These are phyloP conservation scores for Gossypium raimondii DNA, from an alignment of 345 rosid genomes.

Conservation along the genomic window DNA sequence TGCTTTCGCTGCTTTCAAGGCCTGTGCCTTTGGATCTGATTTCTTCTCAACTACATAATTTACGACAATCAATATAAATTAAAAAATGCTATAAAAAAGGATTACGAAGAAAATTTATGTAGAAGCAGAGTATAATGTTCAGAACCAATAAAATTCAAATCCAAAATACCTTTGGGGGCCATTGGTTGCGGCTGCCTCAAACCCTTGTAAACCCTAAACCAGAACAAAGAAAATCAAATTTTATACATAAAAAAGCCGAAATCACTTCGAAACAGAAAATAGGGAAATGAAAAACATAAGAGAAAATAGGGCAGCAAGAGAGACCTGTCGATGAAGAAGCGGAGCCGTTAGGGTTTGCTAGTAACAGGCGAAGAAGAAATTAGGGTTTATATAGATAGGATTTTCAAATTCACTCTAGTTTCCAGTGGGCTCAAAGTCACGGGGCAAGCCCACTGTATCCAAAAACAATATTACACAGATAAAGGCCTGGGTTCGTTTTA, in stretches of 20 bases:
- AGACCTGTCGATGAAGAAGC: constrained; percentile 23
- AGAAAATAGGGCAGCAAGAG: background rate
- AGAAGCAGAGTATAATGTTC: background rate
- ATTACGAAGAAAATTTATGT: too few species aligned
- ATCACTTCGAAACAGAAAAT: background rate
- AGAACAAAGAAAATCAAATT: background rate
- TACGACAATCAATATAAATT: background rate
- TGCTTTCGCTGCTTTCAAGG: constrained; percentile 79
- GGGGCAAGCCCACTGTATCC: background rate
- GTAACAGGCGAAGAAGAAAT: background rate
- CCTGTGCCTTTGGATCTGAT: constrained; percentile 81
- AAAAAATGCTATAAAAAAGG: background rate
- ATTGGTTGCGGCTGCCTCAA: constrained; percentile 13
- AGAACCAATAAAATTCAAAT: background rate
- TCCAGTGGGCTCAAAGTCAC: constrained; percentile 3
- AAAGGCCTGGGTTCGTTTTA: background rate
- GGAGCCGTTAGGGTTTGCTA: constrained; percentile 30
- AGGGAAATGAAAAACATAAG: background rate
- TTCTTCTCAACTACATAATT: constrained; percentile 51
- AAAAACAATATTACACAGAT: background rate
- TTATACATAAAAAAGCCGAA: background rate
- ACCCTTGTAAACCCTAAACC: background rate
- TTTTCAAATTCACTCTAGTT: constrained; percentile 4
- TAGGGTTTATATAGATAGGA: constrained; percentile 28
- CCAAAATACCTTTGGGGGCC: constrained; percentile 20